Conservation (phyloP, 176 grass and related monocot genomes). For the Oryza glumipatula region DNA sequence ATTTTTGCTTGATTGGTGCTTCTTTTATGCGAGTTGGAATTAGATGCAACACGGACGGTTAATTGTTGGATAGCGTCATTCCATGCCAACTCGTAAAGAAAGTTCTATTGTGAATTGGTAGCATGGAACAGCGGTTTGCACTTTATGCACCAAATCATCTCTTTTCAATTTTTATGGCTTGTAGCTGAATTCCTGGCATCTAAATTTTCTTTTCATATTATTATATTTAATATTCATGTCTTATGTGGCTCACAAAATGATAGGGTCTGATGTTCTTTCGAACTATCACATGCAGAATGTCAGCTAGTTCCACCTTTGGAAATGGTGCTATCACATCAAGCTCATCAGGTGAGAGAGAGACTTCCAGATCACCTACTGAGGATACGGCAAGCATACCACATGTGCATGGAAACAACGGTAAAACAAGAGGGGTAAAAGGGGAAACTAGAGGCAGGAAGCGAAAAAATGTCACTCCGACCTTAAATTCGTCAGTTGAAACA, state of each 20-base stretch:
- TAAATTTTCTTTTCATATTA: not conserved
- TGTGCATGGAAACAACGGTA: conserved; percentile 33
- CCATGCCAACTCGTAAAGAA: conserved; percentile 5
- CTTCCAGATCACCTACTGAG: conserved; percentile 19
- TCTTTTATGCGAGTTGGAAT: conserved; percentile 32
- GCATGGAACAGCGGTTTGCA: not conserved
- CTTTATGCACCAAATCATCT: not conserved
- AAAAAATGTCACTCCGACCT: conserved; percentile 5
- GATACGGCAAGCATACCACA: conserved; percentile 17
- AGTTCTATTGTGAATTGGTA: not conserved
- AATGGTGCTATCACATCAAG: conserved; percentile 38
- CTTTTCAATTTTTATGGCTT: conserved; percentile 16
- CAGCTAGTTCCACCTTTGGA: not conserved
- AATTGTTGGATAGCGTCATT: conserved; percentile 17
- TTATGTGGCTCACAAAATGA: conserved; percentile 5
- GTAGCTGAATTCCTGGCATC: not conserved
- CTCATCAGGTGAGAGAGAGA: conserved; percentile 41
- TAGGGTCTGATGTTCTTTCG: conserved; percentile 29
- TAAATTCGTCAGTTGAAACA: conserved; percentile 36
- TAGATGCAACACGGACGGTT: conserved; percentile 23
- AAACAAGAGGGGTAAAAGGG: conserved; percentile 31
- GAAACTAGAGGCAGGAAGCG: conserved; percentile 49
- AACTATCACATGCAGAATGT: conserved; percentile 39
- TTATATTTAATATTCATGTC: not conserved
- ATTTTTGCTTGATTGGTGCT: conserved; percentile 17